These are phyloP conservation scores for Eutypa lata DNA, from an alignment of 2,329 filamentous ascomycete genomes.

Conservation along the genomic window DNA sequence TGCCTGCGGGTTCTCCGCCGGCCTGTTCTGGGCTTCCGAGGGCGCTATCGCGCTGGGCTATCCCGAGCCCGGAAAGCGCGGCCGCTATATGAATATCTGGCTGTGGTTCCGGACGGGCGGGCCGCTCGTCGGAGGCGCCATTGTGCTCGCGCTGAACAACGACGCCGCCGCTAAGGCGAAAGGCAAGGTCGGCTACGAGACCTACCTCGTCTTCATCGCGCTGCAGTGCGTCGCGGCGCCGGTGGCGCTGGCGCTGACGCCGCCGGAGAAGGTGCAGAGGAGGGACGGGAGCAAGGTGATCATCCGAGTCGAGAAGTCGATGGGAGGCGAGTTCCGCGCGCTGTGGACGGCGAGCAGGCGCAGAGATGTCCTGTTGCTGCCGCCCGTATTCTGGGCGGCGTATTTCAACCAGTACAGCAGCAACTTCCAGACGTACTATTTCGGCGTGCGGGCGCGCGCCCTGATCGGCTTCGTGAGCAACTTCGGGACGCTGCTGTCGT, in stretches of 20 bases:
- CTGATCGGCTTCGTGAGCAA: conserved; percentile 69
- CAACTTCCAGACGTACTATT: conserved; percentile 60
- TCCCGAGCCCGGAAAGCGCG: conserved; percentile 66
- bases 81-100: conserved; percentile 67
- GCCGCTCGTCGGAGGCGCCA: conserved; percentile 65
- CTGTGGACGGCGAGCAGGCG: conserved; percentile 65
- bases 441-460: conserved; percentile 65
- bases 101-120: conserved; percentile 53
- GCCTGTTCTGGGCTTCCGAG: conserved; percentile 75
- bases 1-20: conserved; percentile 66
- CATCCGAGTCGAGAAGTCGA: conserved; percentile 59
- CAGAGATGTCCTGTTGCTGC: conserved; percentile 65
- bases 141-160: conserved; percentile 66
- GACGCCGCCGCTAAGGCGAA: conserved; percentile 41
- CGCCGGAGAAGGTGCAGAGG: conserved; percentile 61
- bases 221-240: conserved; percentile 64
- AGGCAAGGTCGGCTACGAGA: conserved; percentile 63
- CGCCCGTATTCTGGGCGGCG: conserved; percentile 72
- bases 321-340: conserved; percentile 54
- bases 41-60: conserved; percentile 70
- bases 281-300: conserved; percentile 62
- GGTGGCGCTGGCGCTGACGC: conserved; percentile 59
- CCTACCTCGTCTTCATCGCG: conserved; percentile 68
- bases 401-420: conserved; percentile 41
- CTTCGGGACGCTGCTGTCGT: conserved; percentile 61